Conservation (phyloP, 805 yeast genomes). For the Suhomyces faveliae region DNA sequence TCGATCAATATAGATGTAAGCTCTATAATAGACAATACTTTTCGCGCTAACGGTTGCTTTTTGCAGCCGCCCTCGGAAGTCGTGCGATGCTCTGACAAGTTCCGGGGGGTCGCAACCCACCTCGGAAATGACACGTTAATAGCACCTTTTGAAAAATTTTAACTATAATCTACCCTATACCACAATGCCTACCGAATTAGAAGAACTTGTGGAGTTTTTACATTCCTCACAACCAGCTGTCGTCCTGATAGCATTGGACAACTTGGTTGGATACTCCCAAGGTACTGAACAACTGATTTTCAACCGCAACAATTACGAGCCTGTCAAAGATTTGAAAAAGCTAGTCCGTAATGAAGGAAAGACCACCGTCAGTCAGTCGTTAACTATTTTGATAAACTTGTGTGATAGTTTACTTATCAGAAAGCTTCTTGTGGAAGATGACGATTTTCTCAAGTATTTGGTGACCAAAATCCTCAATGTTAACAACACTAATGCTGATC, state of each 20-base stretch:
- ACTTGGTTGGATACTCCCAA: constrained; percentile 76
- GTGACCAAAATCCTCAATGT: constrained; percentile 51
- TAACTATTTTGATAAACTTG: constrained; percentile 79
- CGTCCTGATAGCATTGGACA: constrained; percentile 79
- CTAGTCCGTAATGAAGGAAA: constrained; percentile 54
- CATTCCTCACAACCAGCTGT: constrained; percentile 81
- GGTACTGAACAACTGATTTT: constrained; percentile 68
- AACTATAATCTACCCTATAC: not conserved
- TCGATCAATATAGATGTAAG: no score
- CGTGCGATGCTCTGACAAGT: not conserved
- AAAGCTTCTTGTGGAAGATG: constrained; percentile 63
- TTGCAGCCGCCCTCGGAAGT: constrained; percentile 2
- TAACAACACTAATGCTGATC: constrained; percentile 68
- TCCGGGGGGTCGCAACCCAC: not conserved
- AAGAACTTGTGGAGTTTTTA: constrained; percentile 68
- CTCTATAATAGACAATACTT: no score
- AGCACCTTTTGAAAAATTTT: not conserved
- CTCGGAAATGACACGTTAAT: no score
- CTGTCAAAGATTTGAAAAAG: constrained; percentile 69
- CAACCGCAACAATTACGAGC: constrained; percentile 63
- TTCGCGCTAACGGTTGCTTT: no score
- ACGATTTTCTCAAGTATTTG: constrained; percentile 49
- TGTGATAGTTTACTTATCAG: constrained; percentile 71
- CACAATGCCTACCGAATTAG: constrained; percentile 44
- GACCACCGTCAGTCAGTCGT: constrained; percentile 60